These are phyloP conservation scores for Lepiota brunneoincarnata DNA, from an alignment of 768 basidiomycete species.

Conservation along the genomic window DNA sequence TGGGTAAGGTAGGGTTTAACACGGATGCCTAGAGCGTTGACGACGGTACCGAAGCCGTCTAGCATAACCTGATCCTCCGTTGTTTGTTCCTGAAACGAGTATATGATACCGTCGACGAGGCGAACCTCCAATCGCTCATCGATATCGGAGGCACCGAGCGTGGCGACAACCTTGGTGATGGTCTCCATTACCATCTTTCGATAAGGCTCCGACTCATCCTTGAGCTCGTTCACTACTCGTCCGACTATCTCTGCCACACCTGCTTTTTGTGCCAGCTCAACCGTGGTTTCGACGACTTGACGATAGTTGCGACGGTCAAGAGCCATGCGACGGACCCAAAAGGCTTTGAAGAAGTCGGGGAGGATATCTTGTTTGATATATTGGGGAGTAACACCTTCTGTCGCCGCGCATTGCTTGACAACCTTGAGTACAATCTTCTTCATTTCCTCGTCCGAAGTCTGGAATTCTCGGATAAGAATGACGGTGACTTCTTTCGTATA, in stretches of 20 bases:
- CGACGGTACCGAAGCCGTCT: conserved; percentile 96
- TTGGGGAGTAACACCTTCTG: conserved; percentile 93
- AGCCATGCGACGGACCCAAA: conserved; percentile 99
- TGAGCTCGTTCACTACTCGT: conserved; percentile 82
- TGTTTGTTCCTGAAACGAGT: conserved; percentile 99
- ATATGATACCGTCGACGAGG: conserved; percentile 97
- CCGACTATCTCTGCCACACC: conserved; percentile 97
- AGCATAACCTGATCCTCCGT: conserved; percentile 99
- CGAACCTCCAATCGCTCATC: conserved; percentile 94
- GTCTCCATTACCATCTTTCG: conserved; percentile 99
- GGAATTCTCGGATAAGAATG: conserved; percentile 97
- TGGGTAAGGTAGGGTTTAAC: conserved; percentile 99
- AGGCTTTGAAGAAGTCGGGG: conserved; percentile 98
- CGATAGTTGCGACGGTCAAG: conserved; percentile 94
- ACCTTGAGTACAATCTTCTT: conserved; percentile 99
- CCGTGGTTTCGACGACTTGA: conserved; percentile 98
- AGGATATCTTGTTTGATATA: conserved; percentile 98
- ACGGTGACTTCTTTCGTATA: conserved; percentile 98
- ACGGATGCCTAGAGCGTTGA: conserved; percentile 93
- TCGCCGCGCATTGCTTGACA: conserved; percentile 97
- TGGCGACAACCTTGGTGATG: conserved; percentile 92
- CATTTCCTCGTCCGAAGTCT: conserved; percentile 99
- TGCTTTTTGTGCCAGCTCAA: conserved; percentile 95
- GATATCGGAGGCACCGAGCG: conserved; percentile 94
- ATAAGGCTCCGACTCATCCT: conserved; percentile 88